phyloP scores from a whole-genome alignment of 1,139 yeast species.

The Geotrichum macrosporum region DNA sequence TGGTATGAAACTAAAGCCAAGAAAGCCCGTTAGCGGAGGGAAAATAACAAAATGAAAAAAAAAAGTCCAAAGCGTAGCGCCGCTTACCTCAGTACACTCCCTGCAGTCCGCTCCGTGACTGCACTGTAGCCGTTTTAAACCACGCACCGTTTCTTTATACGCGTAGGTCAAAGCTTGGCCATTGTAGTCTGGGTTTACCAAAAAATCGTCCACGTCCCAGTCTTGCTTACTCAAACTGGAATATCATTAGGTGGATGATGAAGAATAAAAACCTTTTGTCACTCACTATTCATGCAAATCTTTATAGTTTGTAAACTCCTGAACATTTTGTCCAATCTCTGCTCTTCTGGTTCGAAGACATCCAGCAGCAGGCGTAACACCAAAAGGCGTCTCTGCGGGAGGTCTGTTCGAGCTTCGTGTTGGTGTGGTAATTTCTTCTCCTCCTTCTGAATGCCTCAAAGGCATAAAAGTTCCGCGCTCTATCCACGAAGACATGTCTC shows the following conservation, averaged over 20 bases:
- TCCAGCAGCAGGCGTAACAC: background rate
- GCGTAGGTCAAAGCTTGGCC: constrained; percentile 27
- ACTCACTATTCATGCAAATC: constrained; percentile 11
- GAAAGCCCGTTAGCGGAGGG: too few species aligned
- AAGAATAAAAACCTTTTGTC: background rate
- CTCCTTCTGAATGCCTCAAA: too few species aligned
- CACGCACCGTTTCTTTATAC: constrained; percentile 30
- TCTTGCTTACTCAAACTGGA: constrained; percentile 18
- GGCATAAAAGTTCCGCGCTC: too few species aligned
- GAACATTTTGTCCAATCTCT: background rate
- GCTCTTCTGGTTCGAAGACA: background rate
- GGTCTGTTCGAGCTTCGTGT: background rate
- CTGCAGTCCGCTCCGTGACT: constrained; percentile 32
- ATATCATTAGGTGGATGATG: too few species aligned
- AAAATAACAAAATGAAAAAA: too few species aligned
- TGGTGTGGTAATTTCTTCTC: background rate
- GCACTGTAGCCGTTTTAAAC: constrained; percentile 27
- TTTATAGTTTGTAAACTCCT: background rate
- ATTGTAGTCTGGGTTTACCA: constrained; percentile 28
- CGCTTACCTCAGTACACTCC: constrained; percentile 28
- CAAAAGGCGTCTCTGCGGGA: background rate
- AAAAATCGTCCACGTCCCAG: constrained; percentile 32
- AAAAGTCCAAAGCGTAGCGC: too few species aligned
- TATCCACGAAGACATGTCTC: too few species aligned
- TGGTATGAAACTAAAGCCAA: constrained; percentile 27